Base-by-base conservation (phyloP, 176 grass and related monocot genomes). In the Hyparrhenia diplandra region DNA sequence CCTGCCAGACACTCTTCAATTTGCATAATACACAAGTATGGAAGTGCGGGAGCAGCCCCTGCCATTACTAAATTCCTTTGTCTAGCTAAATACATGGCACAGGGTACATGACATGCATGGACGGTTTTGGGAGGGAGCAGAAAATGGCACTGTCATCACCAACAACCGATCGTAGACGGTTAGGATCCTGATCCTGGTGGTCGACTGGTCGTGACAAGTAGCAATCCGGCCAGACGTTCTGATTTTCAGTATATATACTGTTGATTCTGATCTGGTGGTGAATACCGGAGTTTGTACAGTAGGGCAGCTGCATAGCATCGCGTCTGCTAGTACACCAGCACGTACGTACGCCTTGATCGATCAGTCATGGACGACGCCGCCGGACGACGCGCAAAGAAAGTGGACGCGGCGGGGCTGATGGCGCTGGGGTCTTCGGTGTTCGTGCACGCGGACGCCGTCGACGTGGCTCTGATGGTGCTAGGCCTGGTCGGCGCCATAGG, bases 401-500 rank as follows among this genome's bases (percentile, higher is more conserved):
- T 6, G 5, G 37, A 8, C n/a, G 64, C 32, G 3, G 67, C 67
- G n/a, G n/a, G 21, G 54, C 52, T 39, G 18, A 17, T 67, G 65
- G 4, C 35, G 65, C 66, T 40, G 67, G 37, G 67, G 37, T 43
- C 39, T 0, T 43, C 67, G 23, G 67, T 93, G 64, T 93, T 93
- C 65, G 64, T 70, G 84, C 87, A 93, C 67, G 87, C 87, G 32
- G 87, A 93, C 39, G 35, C 74, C 0, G 43, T 82, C 13, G 90
- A 92, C 70, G 43, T 61, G 35, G 11, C 60, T 13, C 43, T 92
- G 34, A 92, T 92, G 90, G 54, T 63, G 58, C 45, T 89, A 1
- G 90, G 90, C 25, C 76, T 89, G 41, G 34, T 90, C 54, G 88
- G 88, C 55, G 91, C 88, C 5, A 20, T 90, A 6, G 91, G 91